Conservation (phyloP, 805 yeast genomes). For the Lipomyces kockii region DNA sequence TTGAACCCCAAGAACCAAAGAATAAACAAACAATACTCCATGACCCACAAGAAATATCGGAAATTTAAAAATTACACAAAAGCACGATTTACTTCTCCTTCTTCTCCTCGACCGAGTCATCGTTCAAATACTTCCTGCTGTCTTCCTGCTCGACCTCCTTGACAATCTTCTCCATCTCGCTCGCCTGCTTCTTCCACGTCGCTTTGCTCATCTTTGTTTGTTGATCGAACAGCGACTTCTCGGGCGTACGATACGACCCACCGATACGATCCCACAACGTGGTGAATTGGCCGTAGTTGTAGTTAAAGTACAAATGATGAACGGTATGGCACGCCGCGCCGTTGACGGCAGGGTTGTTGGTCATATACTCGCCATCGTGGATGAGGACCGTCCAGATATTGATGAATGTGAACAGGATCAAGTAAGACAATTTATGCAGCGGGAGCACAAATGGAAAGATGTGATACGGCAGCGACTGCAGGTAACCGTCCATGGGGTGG, state of each 20-base stretch:
- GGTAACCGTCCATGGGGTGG: conserved; percentile 97
- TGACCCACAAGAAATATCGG: background rate
- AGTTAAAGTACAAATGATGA: conserved; percentile 95
- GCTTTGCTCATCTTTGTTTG: conserved; percentile 58
- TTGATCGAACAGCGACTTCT: conserved; percentile 77
- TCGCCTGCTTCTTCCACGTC: conserved; percentile 72
- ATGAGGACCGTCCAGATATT: conserved; percentile 99
- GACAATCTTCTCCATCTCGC: conserved; percentile 79
- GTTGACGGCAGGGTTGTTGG: conserved; percentile 90
- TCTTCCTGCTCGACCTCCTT: conserved; percentile 74
- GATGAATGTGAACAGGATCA: conserved; percentile 83
- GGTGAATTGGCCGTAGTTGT: conserved; percentile 97
- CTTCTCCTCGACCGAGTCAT: conserved; percentile 1
- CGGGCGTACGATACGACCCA: conserved; percentile 90
- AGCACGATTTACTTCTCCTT: conserved; percentile 2
- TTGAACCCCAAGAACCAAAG: background rate
- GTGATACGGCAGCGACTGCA: conserved; percentile 93
- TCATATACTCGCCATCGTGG: conserved; percentile 95
- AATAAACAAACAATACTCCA: background rate
- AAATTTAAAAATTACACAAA: background rate
- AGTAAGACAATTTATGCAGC: conserved; percentile 81
- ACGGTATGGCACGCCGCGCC: conserved; percentile 99
- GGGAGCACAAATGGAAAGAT: conserved; percentile 91
- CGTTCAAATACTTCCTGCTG: conserved; percentile 27
- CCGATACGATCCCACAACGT: conserved; percentile 98